phyloP scores from a whole-genome alignment of 225 moss, liverwort and hornwort genomes.

The Physcomitrium patens region DNA sequence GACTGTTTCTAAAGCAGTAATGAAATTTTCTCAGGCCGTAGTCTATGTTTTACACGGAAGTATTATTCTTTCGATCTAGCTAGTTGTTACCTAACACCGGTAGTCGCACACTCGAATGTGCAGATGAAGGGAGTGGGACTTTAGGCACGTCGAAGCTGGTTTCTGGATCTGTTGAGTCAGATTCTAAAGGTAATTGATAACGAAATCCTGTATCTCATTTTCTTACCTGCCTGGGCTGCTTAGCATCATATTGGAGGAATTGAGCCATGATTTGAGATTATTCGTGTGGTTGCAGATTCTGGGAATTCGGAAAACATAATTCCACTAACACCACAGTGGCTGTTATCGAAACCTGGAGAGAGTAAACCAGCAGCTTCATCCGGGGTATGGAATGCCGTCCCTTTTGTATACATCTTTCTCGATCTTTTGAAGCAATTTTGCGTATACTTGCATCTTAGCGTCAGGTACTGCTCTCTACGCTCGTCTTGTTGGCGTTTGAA shows the following conservation, averaged over 20 bases:
- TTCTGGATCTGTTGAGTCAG: slow-evolving; percentile 66
- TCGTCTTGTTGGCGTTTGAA: slow-evolving; percentile 16
- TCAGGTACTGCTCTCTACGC: background rate
- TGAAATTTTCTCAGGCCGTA: background rate
- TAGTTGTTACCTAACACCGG: slow-evolving; percentile 10
- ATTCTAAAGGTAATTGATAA: slow-evolving; percentile 68
- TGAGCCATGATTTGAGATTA: background rate
- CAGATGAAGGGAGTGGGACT: slow-evolving; percentile 84
- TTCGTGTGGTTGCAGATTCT: slow-evolving; percentile 61
- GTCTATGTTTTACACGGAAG: background rate
- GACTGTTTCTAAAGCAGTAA: no score
- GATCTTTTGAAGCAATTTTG: background rate
- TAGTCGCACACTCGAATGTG: slow-evolving; percentile 25
- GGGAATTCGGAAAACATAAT: slow-evolving; percentile 73
- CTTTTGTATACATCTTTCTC: background rate
- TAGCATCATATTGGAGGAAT: no score
- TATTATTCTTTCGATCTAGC: background rate
- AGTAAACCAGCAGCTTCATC: slow-evolving; percentile 71
- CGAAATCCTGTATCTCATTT: background rate
- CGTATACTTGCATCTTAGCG: slow-evolving; percentile 2
- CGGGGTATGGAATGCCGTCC: slow-evolving; percentile 45
- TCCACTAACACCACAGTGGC: slow-evolving; percentile 97
- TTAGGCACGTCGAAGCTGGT: slow-evolving; percentile 72
- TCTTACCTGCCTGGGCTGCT: slow-evolving; percentile 1
- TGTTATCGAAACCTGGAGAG: slow-evolving; percentile 87